phyloP scores from a whole-genome alignment of 2,329 filamentous ascomycete species.

The Alternaria triticina region DNA sequence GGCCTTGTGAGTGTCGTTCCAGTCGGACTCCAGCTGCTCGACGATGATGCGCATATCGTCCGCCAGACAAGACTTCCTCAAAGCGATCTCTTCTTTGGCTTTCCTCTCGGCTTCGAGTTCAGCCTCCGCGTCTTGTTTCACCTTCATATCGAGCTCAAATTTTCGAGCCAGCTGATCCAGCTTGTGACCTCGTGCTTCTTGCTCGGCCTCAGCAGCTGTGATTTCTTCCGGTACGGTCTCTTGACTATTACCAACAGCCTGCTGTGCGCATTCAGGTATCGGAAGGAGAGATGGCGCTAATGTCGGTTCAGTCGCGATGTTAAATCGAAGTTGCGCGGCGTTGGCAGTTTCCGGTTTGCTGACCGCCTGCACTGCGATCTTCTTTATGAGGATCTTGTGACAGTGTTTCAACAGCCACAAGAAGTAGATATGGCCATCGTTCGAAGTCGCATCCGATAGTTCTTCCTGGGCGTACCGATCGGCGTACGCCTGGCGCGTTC shows the following conservation, averaged over 20 bases:
- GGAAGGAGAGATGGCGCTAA: not conserved
- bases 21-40: not conserved
- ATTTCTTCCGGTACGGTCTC: not conserved
- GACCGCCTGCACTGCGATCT: not conserved
- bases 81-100: not conserved
- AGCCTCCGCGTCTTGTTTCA: not conserved
- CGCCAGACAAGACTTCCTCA: not conserved
- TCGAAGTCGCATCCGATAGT: not conserved
- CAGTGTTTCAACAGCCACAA: not conserved
- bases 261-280: not conserved
- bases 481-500: not conserved
- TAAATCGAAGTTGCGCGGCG: not conserved
- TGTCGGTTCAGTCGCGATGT: not conserved
- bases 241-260: too few species aligned
- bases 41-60: not conserved
- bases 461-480: not conserved
- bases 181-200: not conserved
- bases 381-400: not conserved
- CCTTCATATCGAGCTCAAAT: not conserved
- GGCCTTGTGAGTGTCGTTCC: not conserved
- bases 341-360: too few species aligned
- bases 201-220: not conserved
- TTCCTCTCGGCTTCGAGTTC: not conserved
- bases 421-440: not conserved
- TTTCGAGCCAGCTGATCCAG: not conserved